These are phyloP conservation scores for Globisporangium perplexum DNA, from an alignment of 352 stramenopile genomes.

Conservation along the genomic window DNA sequence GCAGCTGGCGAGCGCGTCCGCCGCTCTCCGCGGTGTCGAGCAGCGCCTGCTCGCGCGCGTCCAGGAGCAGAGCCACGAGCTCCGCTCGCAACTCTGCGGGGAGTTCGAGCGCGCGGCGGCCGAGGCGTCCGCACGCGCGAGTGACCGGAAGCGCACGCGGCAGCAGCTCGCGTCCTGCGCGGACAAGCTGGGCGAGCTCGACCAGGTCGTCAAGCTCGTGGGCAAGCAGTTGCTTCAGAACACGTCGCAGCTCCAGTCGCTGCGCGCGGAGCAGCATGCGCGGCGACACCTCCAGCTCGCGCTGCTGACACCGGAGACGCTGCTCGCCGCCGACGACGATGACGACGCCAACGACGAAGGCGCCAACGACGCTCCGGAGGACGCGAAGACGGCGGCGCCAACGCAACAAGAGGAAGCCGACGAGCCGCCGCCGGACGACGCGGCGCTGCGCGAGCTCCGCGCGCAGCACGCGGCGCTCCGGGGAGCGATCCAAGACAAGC, in stretches of 20 bases:
- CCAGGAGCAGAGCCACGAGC: conserved; percentile 3
- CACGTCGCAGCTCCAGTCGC: conserved; percentile 50
- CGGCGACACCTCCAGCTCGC: conserved; percentile 12
- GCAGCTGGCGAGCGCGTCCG: conserved; percentile 7
- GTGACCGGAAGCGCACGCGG: conserved; percentile 13
- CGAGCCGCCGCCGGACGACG: neutral
- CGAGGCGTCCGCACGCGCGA: conserved; percentile 2
- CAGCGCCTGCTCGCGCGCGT: conserved; percentile 16
- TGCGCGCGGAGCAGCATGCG: conserved; percentile 35
- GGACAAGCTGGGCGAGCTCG: conserved; percentile 44
- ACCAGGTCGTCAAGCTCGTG: conserved; percentile 58
- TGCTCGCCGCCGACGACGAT: neutral
- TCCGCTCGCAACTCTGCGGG: neutral
- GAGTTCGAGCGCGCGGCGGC: neutral
- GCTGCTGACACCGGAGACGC: neutral
- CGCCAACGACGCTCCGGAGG: no score
- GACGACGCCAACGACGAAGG: neutral
- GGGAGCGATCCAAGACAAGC: conserved; percentile 27
- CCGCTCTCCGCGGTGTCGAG: neutral
- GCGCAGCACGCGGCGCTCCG: conserved; percentile 33
- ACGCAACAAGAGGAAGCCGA: neutral
- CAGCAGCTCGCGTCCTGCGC: conserved; percentile 21
- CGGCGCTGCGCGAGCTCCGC: conserved; percentile 8
- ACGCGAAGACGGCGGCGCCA: neutral
- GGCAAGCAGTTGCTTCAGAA: conserved; percentile 63